A percentile compares a stretch with the other conserved stretches of the same genome.
phyloP scores from a whole-genome alignment of 2,329 filamentous ascomycete genomes.

The Fusarium odoratissimum region DNA sequence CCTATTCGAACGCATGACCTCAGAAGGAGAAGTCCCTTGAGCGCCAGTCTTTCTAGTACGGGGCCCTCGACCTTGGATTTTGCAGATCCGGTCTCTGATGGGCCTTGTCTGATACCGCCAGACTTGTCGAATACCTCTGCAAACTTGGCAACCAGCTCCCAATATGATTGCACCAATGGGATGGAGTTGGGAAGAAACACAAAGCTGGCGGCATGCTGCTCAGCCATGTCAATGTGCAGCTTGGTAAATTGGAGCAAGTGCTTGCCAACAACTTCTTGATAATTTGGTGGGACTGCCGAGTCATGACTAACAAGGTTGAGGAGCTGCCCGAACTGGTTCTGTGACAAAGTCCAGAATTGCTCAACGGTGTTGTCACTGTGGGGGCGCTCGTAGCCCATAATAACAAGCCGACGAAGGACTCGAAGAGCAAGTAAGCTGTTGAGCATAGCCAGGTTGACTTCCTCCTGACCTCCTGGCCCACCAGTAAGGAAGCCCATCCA shows the following conservation, averaged over 20 bases:
- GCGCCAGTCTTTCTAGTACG: constrained; percentile 80
- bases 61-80: constrained; percentile 68
- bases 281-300: constrained; percentile 62
- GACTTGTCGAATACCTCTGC: constrained; percentile 77
- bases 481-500: constrained; percentile 74
- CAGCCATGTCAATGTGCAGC: constrained; percentile 88
- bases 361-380: constrained; percentile 81
- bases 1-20: constrained; percentile 87
- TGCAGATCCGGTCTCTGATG: constrained; percentile 50
- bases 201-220: constrained; percentile 83
- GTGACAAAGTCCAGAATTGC: constrained; percentile 83
- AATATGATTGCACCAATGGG: constrained; percentile 83
- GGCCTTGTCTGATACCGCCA: constrained; percentile 63
- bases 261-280: constrained; percentile 77
- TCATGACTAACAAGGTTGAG: constrained; percentile 71
- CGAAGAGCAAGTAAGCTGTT: constrained; percentile 85
- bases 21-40: constrained; percentile 86
- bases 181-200: constrained; percentile 83
- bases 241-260: constrained; percentile 93
- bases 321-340: constrained; percentile 82
- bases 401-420: constrained; percentile 80
- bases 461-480: constrained; percentile 68
- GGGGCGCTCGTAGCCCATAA: constrained; percentile 86
- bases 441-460: constrained; percentile 72
- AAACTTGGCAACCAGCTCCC: constrained; percentile 82